Base-by-base conservation (phyloP, 306 rosid species). In the Pyrus bretschneideri region DNA sequence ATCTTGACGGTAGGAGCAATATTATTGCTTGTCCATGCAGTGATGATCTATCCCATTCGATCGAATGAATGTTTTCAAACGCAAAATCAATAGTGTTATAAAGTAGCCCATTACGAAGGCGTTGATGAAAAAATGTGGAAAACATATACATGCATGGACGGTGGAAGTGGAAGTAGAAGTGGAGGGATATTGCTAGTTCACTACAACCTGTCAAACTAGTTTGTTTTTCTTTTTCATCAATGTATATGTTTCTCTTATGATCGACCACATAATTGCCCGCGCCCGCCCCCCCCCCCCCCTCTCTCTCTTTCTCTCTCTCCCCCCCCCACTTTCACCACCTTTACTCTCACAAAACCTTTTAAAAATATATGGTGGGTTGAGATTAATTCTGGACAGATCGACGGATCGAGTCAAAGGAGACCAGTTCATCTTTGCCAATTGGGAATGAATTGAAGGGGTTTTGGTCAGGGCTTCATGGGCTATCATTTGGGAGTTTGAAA, bases 401-500 rank as follows among this genome's bases (percentile, higher is more conserved):
- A 33, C 35, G 5, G 52, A 46, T 14, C 18, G 54, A 46, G 69
- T 69, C 61, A 67, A 74, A 80, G 69, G 25, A 15, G 76, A 46
- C 40, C 78, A 65, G 33, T 72, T 30, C 77, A 46, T 35, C 69
- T 54, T 46, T 46, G 19, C 54, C 19, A 42, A 61, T 42, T 72
- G 14, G 65, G 27, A 23, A 58, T n/a, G 62, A 58, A 58, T 17
- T 58, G 29, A 58, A 22, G 15, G 66, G 62, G 59, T 42, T 67
- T 67, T 73, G 83, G 74, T 78, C 70, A 79, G 57, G 54, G 17
- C 29, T n/a, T 22, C 46, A 60, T 44, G 40, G 45, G 70, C 29
- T 30, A 80, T 65, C 66, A 66, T 79, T 72, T 55, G 69, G 70
- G 64, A 31, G 13, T 61, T 80, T 74, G 76, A 62, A 80, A 61